Conservation (phyloP, 345 rosid species). For the Citrus maxima region DNA sequence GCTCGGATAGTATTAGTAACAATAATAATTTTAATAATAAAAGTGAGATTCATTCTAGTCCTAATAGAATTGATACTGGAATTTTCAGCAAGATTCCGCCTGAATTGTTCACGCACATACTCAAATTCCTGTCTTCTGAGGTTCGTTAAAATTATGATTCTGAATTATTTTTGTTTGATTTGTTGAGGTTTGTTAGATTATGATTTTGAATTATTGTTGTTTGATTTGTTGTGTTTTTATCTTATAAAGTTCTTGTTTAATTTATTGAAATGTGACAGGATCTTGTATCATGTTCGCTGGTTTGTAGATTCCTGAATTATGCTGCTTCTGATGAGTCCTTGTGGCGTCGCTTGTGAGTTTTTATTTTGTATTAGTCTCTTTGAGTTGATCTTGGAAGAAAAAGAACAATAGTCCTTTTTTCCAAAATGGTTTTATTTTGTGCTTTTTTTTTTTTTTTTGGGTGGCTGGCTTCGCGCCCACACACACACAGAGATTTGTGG, state of each 20-base stretch:
- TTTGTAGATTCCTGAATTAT: slow-evolving; percentile 63
- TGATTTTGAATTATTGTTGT: background rate
- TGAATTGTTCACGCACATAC: slow-evolving; percentile 75
- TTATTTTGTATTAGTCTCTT: background rate
- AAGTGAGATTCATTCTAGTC: background rate
- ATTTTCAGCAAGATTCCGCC: slow-evolving; percentile 73
- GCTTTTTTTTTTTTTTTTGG: background rate
- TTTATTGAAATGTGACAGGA: slow-evolving; percentile 44
- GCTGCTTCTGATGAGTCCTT: slow-evolving; percentile 90
- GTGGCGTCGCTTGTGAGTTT: slow-evolving; percentile 92
- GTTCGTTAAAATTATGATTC: slow-evolving; percentile 19
- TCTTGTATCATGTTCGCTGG: slow-evolving; percentile 80
- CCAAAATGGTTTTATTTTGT: background rate
- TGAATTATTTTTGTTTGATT: background rate
- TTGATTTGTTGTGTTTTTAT: background rate
- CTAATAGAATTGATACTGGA: slow-evolving; percentile 59
- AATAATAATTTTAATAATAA: slow-evolving; percentile 3
- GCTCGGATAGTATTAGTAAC: background rate
- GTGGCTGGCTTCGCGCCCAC: background rate
- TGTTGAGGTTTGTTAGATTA: slow-evolving; percentile 36
- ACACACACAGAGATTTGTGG: background rate
- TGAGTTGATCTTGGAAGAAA: background rate
- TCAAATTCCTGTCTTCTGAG: slow-evolving; percentile 94
- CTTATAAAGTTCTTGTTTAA: background rate
- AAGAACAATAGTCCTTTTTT: background rate